These are phyloP conservation scores for Alternaria sp. DNA, from an alignment of 2,329 filamentous ascomycete species.

Conservation along the genomic window DNA sequence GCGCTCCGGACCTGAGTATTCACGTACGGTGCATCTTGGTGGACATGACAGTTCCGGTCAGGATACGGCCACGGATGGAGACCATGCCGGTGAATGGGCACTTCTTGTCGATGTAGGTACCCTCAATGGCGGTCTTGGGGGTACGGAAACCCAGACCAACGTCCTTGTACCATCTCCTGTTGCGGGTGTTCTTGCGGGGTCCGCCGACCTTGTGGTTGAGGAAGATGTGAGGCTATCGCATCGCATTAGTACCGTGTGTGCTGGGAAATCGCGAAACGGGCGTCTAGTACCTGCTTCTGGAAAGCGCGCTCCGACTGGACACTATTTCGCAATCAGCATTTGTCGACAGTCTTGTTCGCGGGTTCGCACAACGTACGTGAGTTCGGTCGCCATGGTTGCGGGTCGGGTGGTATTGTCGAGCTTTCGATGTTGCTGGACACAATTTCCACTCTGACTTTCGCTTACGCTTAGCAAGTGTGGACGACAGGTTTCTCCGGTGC, in stretches of 20 bases:
- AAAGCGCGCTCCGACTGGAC: conserved; percentile 99
- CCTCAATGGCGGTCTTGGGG: conserved; percentile 98
- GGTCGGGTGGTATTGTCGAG: conserved; percentile 48
- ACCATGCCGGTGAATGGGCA: conserved; percentile 99
- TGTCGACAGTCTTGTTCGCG: conserved; percentile 7
- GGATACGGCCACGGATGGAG: conserved; percentile 99
- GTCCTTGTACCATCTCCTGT: conserved; percentile 98
- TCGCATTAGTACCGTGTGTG: conserved; percentile 42
- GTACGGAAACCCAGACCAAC: conserved; percentile 99
- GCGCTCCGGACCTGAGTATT: background rate
- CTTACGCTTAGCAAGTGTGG: conserved; percentile 19
- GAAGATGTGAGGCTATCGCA: conserved; percentile 96
- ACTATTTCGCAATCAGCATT: conserved; percentile 68
- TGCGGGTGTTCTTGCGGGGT: conserved; percentile 54
- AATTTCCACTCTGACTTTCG: conserved; percentile 21
- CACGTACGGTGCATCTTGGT: conserved; percentile 98
- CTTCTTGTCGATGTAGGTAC: conserved; percentile 99
- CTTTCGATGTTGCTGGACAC: conserved; percentile 24
- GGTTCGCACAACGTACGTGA: conserved; percentile 48
- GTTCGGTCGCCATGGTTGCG: conserved; percentile 56
- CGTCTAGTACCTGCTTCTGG: conserved; percentile 73
- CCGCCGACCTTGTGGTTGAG: conserved; percentile 93
- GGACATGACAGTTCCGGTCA: conserved; percentile 98
- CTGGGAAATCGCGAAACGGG: conserved; percentile 23
- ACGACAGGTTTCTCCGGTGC: conserved; percentile 15